Conservation (phyloP, 2,329 filamentous ascomycete species). For the Colletotrichum agaves region DNA sequence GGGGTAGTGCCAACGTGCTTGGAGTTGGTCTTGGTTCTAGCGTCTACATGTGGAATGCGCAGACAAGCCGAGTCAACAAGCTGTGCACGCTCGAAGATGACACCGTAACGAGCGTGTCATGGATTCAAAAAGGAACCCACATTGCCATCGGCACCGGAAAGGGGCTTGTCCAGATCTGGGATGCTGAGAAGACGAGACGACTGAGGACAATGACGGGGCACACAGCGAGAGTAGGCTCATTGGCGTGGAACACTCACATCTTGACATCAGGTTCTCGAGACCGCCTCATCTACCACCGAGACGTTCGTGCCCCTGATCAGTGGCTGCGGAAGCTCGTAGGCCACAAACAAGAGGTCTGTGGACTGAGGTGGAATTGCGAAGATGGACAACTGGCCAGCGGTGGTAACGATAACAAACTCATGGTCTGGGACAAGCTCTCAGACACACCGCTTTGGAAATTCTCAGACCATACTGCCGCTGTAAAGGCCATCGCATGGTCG, state of each 20-base stretch:
- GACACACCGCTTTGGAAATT: conserved; percentile 94
- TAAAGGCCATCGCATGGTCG: conserved; percentile 98
- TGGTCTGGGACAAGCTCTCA: conserved; percentile 98
- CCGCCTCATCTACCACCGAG: conserved; percentile 92
- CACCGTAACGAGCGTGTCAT: conserved; percentile 94
- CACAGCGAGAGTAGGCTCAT: conserved; percentile 88
- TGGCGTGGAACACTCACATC: conserved; percentile 99
- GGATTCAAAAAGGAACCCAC: conserved; percentile 98
- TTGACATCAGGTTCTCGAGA: conserved; percentile 95
- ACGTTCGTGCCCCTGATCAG: conserved; percentile 92
- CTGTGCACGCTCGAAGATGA: conserved; percentile 93
- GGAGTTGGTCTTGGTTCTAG: conserved; percentile 92
- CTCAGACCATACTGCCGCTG: conserved; percentile 92
- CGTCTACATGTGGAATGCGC: conserved; percentile 98
- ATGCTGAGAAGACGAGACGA: conserved; percentile 86
- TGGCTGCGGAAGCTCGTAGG: conserved; percentile 88
- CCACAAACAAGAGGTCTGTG: conserved; percentile 98
- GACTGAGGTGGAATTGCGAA: conserved; percentile 95
- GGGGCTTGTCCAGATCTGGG: conserved; percentile 97
- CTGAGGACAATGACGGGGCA: conserved; percentile 97
- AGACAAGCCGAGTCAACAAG: conserved; percentile 90
- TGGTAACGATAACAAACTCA: conserved; percentile 98
- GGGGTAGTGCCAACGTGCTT: conserved; percentile 94
- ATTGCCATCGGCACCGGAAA: conserved; percentile 95
- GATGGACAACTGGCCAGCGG: conserved; percentile 95